Conservation (phyloP, 2,329 filamentous ascomycete genomes). For the Ophiobolus disseminans region DNA sequence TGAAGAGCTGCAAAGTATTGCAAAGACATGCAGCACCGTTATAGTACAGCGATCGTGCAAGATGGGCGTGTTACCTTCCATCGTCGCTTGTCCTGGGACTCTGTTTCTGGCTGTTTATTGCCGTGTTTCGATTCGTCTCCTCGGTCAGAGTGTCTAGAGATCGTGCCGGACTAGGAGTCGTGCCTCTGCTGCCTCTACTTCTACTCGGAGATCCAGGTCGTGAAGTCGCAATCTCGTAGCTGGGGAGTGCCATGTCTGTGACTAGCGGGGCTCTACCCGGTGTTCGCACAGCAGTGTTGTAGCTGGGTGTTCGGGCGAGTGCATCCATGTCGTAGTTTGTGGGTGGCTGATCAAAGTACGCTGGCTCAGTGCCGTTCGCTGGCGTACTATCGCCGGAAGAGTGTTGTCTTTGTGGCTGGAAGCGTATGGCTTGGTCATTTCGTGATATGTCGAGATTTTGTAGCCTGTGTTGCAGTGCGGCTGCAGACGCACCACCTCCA, state of each 20-base stretch:
- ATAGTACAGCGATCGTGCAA: conserved; percentile 1
- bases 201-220: conserved; percentile 51
- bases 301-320: conserved; percentile 58
- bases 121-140: conserved; percentile 48
- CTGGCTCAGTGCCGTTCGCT: conserved; percentile 33
- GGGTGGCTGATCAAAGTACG: conserved; percentile 30
- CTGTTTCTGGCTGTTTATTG: conserved; percentile 39
- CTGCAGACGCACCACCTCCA: conserved; percentile 60
- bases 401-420: conserved; percentile 34
- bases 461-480: conserved; percentile 74
- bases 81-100: conserved; percentile 38
- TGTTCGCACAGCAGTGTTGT: conserved; percentile 58
- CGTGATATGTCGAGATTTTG: conserved; percentile 55
- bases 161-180: conserved; percentile 42
- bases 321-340: conserved; percentile 52
- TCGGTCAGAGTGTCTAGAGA: conserved; percentile 46
- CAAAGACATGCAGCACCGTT: neutral
- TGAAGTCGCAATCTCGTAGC: conserved; percentile 55
- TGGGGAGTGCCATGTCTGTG: conserved; percentile 49
- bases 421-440: conserved; percentile 43
- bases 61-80: conserved; percentile 28
- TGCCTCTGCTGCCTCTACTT: conserved; percentile 37
- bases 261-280: conserved; percentile 50
- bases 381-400: conserved; percentile 47
- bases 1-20: neutral